Percentiles rank a stretch among this genome's conserved stretches.
Conservation (phyloP, 352 stramenopile species). For the Globisporangium barbulae region DNA sequence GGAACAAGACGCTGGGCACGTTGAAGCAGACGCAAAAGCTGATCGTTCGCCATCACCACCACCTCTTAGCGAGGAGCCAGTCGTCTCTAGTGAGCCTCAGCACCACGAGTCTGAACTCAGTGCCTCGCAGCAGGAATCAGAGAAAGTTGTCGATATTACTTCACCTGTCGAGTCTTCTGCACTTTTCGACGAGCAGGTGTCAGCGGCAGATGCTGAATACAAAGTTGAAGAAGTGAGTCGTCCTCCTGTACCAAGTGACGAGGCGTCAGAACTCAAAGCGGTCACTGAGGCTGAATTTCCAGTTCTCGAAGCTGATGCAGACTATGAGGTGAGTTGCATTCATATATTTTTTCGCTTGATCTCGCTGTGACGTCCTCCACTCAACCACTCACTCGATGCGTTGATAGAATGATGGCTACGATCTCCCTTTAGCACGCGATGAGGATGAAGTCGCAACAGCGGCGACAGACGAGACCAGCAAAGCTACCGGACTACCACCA, state of each 20-base stretch:
- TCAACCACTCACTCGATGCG: not conserved
- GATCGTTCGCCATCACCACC: not conserved
- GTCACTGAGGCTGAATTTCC: not conserved
- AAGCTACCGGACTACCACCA: not conserved
- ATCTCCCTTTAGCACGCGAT: not conserved
- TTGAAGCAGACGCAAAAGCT: not conserved
- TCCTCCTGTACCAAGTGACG: not conserved
- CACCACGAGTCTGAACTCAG: not conserved
- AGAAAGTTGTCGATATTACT: not conserved
- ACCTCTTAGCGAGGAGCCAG: not conserved
- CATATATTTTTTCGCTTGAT: not conserved
- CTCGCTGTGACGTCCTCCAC: not conserved
- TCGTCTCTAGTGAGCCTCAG: not conserved
- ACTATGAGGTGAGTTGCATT: not conserved
- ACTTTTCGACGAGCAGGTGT: not conserved
- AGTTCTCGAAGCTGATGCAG: not conserved
- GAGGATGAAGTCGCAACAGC: not conserved
- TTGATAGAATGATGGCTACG: conserved; percentile 2
- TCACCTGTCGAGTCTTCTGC: not conserved
- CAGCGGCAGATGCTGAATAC: not conserved
- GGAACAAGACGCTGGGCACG: not conserved
- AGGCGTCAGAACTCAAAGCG: not conserved
- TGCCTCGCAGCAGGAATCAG: not conserved
- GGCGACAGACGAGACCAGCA: not conserved
- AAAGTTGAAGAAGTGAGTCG: not conserved